Percentiles rank a stretch among this genome's conserved stretches.
phyloP scores from a whole-genome alignment of 441 rosid genomes.

The Bocquillonia castaneifolia region DNA sequence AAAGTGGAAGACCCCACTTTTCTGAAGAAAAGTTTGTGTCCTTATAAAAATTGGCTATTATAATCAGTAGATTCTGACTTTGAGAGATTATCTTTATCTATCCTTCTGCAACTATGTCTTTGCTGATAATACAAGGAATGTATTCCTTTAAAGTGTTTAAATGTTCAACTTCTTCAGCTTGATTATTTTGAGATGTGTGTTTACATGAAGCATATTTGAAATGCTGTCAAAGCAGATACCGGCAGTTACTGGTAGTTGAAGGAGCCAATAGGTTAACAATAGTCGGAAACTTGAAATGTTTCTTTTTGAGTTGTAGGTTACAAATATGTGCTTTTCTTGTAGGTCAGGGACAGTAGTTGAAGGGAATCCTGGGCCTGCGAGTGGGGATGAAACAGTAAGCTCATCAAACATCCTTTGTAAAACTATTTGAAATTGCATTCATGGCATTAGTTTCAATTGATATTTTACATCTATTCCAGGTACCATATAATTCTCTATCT shows the following conservation, averaged over 20 bases:
- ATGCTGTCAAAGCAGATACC: neutral
- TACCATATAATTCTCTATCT: constrained; percentile 90
- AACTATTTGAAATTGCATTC: constrained; percentile 15
- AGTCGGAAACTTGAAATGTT: neutral
- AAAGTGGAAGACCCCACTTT: too few relatives aligned
- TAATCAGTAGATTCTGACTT: neutral
- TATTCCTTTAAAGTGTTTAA: neutral
- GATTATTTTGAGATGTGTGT: constrained; percentile 6
- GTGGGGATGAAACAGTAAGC: constrained; percentile 95
- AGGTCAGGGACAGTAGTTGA: constrained; percentile 89
- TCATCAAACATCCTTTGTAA: constrained; percentile 15
- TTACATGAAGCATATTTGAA: neutral
- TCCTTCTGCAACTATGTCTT: neutral
- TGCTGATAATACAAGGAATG: neutral
- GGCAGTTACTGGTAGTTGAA: constrained; percentile 1
- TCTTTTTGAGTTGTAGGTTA: neutral
- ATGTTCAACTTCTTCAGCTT: neutral
- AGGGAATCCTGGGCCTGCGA: constrained; percentile 82
- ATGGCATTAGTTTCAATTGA: constrained; percentile 18
- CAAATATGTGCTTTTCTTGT: constrained; percentile 14
- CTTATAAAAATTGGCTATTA: neutral
- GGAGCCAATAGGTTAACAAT: neutral
- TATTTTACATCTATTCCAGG: constrained; percentile 41
- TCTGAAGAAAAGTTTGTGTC: too few relatives aligned
- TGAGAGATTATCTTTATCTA: neutral